Conservation (phyloP, 805 yeast genomes). For the Starmerella khaoyaiensis region DNA sequence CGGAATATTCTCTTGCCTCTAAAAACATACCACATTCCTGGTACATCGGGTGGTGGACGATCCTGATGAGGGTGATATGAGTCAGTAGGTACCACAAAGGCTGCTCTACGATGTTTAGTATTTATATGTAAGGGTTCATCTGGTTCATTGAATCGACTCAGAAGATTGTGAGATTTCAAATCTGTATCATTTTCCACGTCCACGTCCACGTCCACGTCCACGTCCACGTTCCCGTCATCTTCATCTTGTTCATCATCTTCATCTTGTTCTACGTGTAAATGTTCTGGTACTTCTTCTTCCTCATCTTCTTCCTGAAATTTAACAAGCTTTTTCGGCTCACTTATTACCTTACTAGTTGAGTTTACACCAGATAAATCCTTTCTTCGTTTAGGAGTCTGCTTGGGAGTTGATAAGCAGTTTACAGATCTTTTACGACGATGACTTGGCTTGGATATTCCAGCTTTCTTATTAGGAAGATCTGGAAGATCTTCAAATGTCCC, state of each 20-base stretch:
- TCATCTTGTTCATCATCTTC: neutral
- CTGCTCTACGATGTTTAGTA: too few species aligned
- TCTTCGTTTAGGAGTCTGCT: conserved; percentile 15
- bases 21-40: conserved; percentile 31
- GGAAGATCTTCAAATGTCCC: conserved; percentile 21
- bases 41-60: conserved; percentile 21
- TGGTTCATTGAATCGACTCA: too few species aligned
- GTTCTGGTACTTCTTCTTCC: too few species aligned
- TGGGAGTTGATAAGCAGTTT: conserved; percentile 11
- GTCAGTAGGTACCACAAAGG: neutral
- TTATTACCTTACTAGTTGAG: too few species aligned
- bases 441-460: neutral
- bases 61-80: conserved; percentile 16
- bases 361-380: too few species aligned
- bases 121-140: too few species aligned
- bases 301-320: too few species aligned
- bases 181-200: conserved; percentile 1
- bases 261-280: too few species aligned
- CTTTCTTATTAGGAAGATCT: conserved; percentile 6
- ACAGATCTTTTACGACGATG: conserved; percentile 7
- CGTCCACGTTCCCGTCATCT: neutral
- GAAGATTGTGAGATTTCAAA: neutral
- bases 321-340: too few species aligned
- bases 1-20: conserved; percentile 30
- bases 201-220: neutral